Conservation (phyloP, 1,284 basidiomycete genomes). For the Hypsizygus ulmarius region DNA sequence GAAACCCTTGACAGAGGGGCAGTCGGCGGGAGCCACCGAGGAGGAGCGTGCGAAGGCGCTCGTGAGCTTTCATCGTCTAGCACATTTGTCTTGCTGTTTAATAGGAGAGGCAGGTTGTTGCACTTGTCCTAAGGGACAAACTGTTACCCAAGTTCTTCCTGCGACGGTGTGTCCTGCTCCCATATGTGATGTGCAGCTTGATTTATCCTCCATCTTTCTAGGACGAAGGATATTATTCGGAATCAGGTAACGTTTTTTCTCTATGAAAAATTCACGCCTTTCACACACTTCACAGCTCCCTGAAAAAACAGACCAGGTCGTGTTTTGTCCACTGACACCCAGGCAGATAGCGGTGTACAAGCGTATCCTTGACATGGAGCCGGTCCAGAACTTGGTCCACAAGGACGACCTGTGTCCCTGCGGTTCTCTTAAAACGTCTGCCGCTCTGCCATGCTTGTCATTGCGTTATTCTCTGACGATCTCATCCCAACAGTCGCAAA, state of each 20-base stretch:
- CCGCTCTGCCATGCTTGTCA: constrained; percentile 8
- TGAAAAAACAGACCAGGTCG: constrained; percentile 80
- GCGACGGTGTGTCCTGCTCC: constrained; percentile 50
- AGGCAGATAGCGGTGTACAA: constrained; percentile 72
- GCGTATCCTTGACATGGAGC: constrained; percentile 55
- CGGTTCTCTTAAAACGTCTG: constrained; percentile 53
- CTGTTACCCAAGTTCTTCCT: constrained; percentile 76
- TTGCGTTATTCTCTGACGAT: not conserved
- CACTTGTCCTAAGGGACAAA: constrained; percentile 57
- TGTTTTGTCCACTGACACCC: constrained; percentile 79
- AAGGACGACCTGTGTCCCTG: constrained; percentile 75
- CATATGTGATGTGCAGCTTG: not conserved
- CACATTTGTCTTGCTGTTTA: not conserved
- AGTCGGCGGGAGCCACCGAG: constrained; percentile 61
- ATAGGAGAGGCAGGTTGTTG: constrained; percentile 42
- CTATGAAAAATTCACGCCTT: not conserved
- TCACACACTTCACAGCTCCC: constrained; percentile 57
- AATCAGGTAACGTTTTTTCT: constrained; percentile 48
- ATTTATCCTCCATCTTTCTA: constrained; percentile 24
- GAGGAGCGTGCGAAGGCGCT: constrained; percentile 58
- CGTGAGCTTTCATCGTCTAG: constrained; percentile 34
- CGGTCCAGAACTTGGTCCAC: constrained; percentile 63
- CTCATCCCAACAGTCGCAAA: constrained; percentile 46
- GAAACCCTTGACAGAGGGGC: constrained; percentile 65
- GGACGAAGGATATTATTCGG: constrained; percentile 80